phyloP scores from a whole-genome alignment of 257 asterid genomes.

The Ehretia macrophylla region DNA sequence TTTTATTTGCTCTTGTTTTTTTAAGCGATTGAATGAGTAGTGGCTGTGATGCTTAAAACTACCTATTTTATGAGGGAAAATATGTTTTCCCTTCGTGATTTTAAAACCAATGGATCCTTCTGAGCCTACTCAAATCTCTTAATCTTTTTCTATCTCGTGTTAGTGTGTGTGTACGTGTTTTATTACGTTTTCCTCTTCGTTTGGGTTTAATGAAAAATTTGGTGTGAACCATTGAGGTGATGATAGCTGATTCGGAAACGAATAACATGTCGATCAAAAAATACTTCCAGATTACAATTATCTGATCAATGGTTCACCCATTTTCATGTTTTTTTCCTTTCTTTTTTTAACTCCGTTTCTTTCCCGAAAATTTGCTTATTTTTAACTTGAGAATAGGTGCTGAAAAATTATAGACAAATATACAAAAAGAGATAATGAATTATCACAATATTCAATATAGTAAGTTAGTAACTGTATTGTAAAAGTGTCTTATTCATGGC shows the following conservation, averaged over 20 bases:
- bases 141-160: neutral
- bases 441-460: too few relatives aligned
- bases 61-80: conserved; percentile 70
- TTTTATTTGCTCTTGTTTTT: too few relatives aligned
- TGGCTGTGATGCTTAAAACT: conserved; percentile 65
- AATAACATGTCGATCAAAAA: conserved; percentile 41
- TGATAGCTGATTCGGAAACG: conserved; percentile 34
- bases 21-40: neutral
- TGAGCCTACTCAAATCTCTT: conserved; percentile 35
- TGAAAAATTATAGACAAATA: too few relatives aligned
- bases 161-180: neutral
- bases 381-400: too few relatives aligned
- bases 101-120: conserved; percentile 94
- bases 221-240: conserved; percentile 37
- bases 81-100: conserved; percentile 41
- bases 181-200: neutral
- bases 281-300: conserved; percentile 76
- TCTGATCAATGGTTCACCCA: conserved; percentile 51
- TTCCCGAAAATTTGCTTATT: too few relatives aligned
- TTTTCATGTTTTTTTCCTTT: neutral
- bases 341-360: neutral
- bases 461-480: too few relatives aligned
- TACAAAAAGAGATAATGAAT: too few relatives aligned
- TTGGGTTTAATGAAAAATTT: neutral
- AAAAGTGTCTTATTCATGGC: too few relatives aligned